Evolutionary conservation across 768 basidiomycete genomes (phyloP).

Genomic region (Pulveroboletus sp.): DNA sequence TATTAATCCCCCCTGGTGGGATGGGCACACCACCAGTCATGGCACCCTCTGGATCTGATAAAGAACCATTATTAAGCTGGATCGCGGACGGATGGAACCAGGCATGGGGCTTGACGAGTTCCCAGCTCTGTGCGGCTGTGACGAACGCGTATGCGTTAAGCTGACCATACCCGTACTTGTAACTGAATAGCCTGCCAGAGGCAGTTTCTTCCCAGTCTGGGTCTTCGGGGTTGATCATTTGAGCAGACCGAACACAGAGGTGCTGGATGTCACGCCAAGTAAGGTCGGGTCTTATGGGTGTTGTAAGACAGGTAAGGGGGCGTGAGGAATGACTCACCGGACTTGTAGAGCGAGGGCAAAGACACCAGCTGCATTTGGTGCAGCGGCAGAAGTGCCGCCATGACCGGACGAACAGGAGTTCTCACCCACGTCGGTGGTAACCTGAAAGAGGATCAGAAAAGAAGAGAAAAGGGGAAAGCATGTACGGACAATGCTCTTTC

Average conservation of each 20-base stretch:
- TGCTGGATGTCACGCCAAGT: conserved; percentile 97
- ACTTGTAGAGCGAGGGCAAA: conserved; percentile 86
- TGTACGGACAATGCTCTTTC: conserved; percentile 80
- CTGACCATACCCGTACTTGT: conserved; percentile 95
- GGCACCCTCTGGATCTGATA: conserved; percentile 38
- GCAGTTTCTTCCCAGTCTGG: conserved; percentile 91
- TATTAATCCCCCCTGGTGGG: conserved; percentile 55
- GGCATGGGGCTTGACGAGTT: conserved; percentile 88
- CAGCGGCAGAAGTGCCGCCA: conserved; percentile 97
- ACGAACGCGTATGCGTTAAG: conserved; percentile 82
- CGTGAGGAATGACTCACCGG: conserved; percentile 46
- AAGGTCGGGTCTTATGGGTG: conserved; percentile 69
- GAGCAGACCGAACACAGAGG: conserved; percentile 71
- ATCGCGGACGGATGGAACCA: conserved; percentile 79
- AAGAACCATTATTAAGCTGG: conserved; percentile 57
- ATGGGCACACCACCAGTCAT: conserved; percentile 68
- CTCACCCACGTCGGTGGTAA: conserved; percentile 90
- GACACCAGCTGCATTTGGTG: conserved; percentile 93
- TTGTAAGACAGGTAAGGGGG: conserved; percentile 10
- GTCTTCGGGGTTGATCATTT: conserved; percentile 79
- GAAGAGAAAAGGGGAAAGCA: not conserved
- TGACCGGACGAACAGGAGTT: conserved; percentile 76
- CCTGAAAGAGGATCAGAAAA: conserved; percentile 43
- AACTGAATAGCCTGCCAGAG: conserved; percentile 48
- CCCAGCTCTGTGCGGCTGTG: conserved; percentile 75